Conservation (phyloP, 306 rosid genomes). For the Astragalus glycyphyllos region DNA sequence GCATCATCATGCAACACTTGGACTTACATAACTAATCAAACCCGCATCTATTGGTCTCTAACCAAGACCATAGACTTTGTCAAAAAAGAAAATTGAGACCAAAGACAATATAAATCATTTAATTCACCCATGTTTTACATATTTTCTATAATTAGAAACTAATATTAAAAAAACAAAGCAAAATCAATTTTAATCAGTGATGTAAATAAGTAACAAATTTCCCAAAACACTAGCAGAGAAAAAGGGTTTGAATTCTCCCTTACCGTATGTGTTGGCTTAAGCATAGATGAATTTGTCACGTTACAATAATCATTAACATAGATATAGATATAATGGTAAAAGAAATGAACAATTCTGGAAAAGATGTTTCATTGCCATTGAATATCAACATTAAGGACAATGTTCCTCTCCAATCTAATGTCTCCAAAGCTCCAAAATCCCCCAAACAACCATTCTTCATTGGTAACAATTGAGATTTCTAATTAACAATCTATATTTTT, state of each 20-base stretch:
- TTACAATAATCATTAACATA: conserved; percentile 11
- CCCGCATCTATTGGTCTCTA: neutral
- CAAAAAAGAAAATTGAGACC: too few species aligned
- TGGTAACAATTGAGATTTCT: conserved; percentile 48
- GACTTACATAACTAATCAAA: neutral
- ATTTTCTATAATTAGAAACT: conserved; percentile 18
- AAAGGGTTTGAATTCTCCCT: conserved; percentile 5
- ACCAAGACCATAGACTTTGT: neutral
- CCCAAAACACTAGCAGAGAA: conserved; percentile 40
- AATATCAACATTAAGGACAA: conserved; percentile 25
- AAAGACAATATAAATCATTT: neutral
- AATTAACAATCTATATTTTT: neutral
- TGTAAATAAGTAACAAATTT: conserved; percentile 15
- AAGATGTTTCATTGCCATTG: conserved; percentile 5
- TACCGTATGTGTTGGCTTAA: conserved; percentile 18
- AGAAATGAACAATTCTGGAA: conserved; percentile 29
- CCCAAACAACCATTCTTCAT: conserved; percentile 78
- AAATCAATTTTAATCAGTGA: too few species aligned
- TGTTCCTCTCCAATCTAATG: conserved; percentile 23
- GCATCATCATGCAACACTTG: neutral
- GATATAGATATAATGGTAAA: neutral
- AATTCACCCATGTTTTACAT: neutral
- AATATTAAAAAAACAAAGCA: neutral
- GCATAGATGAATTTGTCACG: conserved; percentile 11
- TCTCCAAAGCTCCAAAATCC: conserved; percentile 30